Base-by-base conservation (phyloP, 2,329 filamentous ascomycete genomes). In the Monosporascus sp. region DNA sequence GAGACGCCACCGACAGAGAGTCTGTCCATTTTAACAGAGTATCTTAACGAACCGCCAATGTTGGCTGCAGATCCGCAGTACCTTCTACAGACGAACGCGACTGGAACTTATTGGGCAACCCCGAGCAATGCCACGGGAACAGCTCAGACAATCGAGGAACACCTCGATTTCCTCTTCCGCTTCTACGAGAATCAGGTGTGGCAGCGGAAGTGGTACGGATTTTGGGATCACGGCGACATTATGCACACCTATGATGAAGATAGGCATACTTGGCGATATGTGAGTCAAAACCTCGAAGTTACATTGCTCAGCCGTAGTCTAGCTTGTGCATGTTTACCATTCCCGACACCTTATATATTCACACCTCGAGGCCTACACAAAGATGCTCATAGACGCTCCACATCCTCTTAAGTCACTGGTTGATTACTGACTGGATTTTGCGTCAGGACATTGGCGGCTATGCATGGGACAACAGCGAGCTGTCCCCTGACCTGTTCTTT, bases 381-480 rank as follows among this genome's bases (percentile, higher is more conserved):
- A 31, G 27, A 31, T 14, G 27, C 9, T 11, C 27, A 14, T 31
- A 31, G 9, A 31, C 9, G 9, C 27, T 31, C 27, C 27, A 11
- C 9, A 11, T 1, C 3, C 11, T 31, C 3, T 11, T 11, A 5
- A 31, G 2, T 14, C 9, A 5, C 17, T 11, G 20, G 20, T 11
- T n/a, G 18, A 4, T 20, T 25, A 27, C 22, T 46, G 25, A 46
- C 43, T 18, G 3, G n/a, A 25, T 14, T 45, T 14, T 20, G 9
- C 17, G 20, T 8, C 85, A 85, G 52, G 83, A 86, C 46, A 65
- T 85, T 18, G 83, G 83, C 3, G 83, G 83, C 0, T 85, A 81
- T 53, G 82, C 81, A 0, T 85, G 83, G 83, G 82, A 85, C 48
- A 85, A 85, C 60, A 82, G 79, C 0, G 82, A 86, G 62, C 71